These are phyloP conservation scores for Ganoderma lingzhi DNA, from an alignment of 1,284 basidiomycete genomes.

Conservation along the genomic window DNA sequence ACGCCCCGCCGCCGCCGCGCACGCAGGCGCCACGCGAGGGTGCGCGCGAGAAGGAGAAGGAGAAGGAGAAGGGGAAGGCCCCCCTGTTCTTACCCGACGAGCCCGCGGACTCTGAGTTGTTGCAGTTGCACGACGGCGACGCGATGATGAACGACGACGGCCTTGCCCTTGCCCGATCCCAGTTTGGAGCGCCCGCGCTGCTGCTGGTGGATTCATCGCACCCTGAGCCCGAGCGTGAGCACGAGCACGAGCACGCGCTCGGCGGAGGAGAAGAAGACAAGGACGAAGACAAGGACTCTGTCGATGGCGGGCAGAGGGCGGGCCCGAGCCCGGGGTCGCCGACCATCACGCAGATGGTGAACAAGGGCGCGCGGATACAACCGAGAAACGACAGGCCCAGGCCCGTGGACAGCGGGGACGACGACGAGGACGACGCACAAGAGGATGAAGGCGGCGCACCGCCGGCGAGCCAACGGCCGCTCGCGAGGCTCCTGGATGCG, in stretches of 20 bases:
- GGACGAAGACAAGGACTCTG: background rate
- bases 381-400: no score
- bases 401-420: background rate
- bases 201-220: constrained; percentile 12
- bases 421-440: background rate
- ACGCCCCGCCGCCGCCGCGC: background rate
- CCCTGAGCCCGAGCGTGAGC: no score
- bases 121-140: background rate
- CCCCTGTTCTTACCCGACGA: constrained; percentile 27
- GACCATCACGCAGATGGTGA: constrained; percentile 17
- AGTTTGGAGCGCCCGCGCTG: constrained; percentile 22
- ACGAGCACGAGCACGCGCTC: no score
- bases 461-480: background rate
- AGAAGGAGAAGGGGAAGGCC: constrained; percentile 6
- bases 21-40: no score
- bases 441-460: background rate
- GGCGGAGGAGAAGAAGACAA: background rate
- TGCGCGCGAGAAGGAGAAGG: no score
- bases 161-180: background rate
- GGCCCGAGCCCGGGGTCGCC: constrained; percentile 1
- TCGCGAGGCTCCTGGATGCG: background rate
- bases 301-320: background rate
- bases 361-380: background rate
- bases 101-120: background rate
- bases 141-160: constrained; percentile 6